A percentile compares a stretch with the other conserved stretches of the same genome.
Evolutionary conservation across 352 stramenopile species (phyloP).

Genomic region (Plasmopara halstedii): DNA sequence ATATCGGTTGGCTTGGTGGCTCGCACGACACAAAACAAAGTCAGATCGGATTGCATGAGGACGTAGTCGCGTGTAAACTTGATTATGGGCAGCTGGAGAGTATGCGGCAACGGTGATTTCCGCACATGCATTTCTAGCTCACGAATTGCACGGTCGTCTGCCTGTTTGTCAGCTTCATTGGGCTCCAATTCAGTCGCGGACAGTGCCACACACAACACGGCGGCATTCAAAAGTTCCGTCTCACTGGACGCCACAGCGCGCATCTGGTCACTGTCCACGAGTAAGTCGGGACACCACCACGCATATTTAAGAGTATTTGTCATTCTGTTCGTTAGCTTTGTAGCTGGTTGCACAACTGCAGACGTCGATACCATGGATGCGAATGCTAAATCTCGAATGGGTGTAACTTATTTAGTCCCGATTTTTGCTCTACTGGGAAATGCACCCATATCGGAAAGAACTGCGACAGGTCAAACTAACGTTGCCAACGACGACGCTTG

Average conservation of each 20-base stretch:
- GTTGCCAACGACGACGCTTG: too few relatives aligned
- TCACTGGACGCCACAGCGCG: conserved; percentile 38
- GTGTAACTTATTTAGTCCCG: too few relatives aligned
- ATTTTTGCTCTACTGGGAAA: too few relatives aligned
- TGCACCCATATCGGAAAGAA: background rate
- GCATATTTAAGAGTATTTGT: background rate
- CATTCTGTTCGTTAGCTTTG: conserved; percentile 3
- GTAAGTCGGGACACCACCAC: conserved; percentile 44
- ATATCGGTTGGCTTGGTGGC: conserved; percentile 53
- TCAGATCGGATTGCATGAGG: conserved; percentile 50
- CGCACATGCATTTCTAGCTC: conserved; percentile 52
- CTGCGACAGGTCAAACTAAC: background rate
- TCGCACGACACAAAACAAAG: conserved; percentile 60
- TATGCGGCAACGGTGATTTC: conserved; percentile 60
- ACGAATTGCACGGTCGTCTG: conserved; percentile 13
- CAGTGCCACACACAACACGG: conserved; percentile 65
- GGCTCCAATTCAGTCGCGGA: conserved; percentile 24
- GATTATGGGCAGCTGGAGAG: conserved; percentile 46
- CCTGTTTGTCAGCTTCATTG: conserved; percentile 8
- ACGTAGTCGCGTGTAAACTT: conserved; percentile 45
- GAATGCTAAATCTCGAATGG: background rate
- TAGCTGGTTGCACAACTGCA: conserved; percentile 6
- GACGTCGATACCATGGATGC: conserved; percentile 8
- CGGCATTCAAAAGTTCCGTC: conserved; percentile 64
- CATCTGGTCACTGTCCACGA: conserved; percentile 4